Conservation (phyloP, 306 rosid genomes). For the Prosopis cineraria region DNA sequence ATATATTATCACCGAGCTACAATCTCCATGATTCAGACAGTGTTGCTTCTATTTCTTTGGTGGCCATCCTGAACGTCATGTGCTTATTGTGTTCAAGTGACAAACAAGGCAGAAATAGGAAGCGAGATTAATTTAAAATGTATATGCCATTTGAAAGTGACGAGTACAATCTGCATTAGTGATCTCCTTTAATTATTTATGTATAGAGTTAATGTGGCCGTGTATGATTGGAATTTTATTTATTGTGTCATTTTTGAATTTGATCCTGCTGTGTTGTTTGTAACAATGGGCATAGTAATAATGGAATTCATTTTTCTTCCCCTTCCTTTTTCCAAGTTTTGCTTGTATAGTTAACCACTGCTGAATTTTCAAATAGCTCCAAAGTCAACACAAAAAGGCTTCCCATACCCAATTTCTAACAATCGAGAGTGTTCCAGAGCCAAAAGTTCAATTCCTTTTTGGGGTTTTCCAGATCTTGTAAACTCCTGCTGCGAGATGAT, state of each 20-base stretch:
- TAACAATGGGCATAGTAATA: conserved; percentile 45
- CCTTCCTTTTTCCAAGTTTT: neutral
- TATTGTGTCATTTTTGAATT: conserved; percentile 49
- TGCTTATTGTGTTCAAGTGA: conserved; percentile 48
- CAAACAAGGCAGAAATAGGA: conserved; percentile 38
- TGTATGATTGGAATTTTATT: conserved; percentile 51
- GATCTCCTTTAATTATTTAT: conserved; percentile 45
- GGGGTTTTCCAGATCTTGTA: neutral
- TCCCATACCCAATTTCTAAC: neutral
- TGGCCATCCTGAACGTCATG: conserved; percentile 56
- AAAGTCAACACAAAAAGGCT: neutral
- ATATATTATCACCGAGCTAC: conserved; percentile 31
- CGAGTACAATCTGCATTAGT: conserved; percentile 39
- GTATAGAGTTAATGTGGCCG: conserved; percentile 43
- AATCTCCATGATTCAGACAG: conserved; percentile 42
- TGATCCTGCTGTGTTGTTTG: conserved; percentile 38
- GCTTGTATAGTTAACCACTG: neutral
- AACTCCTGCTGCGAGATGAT: neutral
- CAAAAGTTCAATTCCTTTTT: neutral
- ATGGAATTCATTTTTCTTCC: conserved; percentile 37
- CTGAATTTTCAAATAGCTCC: conserved; percentile 12
- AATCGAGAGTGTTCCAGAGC: neutral
- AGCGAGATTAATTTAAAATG: conserved; percentile 40
- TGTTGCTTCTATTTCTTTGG: conserved; percentile 48
- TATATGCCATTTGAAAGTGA: conserved; percentile 42